phyloP scores from a whole-genome alignment of 2,329 filamentous ascomycete genomes.

The Blastomyces parvus region DNA sequence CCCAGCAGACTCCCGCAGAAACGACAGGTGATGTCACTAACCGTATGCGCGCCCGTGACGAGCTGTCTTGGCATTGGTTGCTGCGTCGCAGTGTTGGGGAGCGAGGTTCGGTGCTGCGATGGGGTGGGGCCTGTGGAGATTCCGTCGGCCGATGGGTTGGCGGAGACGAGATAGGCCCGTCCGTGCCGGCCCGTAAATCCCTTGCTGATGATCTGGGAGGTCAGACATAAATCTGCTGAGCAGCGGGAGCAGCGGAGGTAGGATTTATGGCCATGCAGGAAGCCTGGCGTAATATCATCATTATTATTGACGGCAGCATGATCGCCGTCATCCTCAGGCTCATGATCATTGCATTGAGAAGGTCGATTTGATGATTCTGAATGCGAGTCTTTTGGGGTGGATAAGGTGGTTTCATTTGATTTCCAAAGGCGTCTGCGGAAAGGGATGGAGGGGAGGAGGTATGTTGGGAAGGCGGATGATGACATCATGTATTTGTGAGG shows the following conservation, averaged over 20 bases:
- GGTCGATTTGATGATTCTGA: neutral
- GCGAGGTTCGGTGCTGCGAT: conserved; percentile 25
- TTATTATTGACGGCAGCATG: neutral
- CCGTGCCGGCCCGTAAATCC: conserved; percentile 57
- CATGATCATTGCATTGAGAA: neutral
- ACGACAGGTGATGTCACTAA: conserved; percentile 50
- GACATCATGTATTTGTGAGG: neutral
- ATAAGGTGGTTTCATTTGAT: conserved; percentile 10
- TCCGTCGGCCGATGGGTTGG: conserved; percentile 28
- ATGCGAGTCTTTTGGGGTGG: neutral
- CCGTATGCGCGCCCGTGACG: conserved; percentile 54
- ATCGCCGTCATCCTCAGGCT: neutral
- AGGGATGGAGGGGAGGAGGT: conserved; percentile 41
- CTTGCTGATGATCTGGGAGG: conserved; percentile 53
- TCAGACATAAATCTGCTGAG: conserved; percentile 49
- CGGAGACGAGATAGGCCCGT: conserved; percentile 53
- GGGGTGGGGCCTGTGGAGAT: conserved; percentile 23
- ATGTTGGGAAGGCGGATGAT: conserved; percentile 40
- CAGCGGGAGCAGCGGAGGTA: conserved; percentile 52
- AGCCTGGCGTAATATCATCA: conserved; percentile 16
- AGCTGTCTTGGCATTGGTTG: conserved; percentile 49
- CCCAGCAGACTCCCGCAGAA: conserved; percentile 49
- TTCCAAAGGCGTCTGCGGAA: conserved; percentile 32
- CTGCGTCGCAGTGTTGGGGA: conserved; percentile 52
- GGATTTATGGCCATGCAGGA: conserved; percentile 41